Evolutionary conservation across 2,329 filamentous ascomycete genomes (phyloP).

Genomic region (Furcasterigmium sp.): DNA sequence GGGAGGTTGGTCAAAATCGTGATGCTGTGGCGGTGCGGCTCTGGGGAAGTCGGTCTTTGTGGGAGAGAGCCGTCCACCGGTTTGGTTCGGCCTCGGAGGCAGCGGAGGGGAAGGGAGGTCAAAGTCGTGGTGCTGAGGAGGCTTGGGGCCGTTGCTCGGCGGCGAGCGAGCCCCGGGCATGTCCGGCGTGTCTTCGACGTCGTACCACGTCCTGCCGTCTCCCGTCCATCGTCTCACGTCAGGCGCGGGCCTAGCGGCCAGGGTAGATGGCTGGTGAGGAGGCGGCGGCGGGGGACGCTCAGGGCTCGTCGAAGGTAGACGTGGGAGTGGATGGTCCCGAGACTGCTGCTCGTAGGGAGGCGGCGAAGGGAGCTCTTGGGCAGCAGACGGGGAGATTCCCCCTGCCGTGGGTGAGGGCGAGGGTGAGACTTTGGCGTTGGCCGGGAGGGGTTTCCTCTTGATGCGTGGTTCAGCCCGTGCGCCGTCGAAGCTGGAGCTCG

Average conservation of each 20-base stretch:
- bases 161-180: not conserved
- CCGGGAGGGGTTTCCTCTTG: conserved; percentile 46
- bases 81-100: not conserved
- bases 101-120: not conserved
- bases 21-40: not conserved
- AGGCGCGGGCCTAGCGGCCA: conserved; percentile 7
- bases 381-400: not conserved
- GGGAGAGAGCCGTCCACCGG: no score
- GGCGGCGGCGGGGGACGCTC: not conserved
- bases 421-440: conserved; percentile 16
- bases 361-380: not conserved
- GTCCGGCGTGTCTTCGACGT: not conserved
- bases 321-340: not conserved
- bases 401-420: conserved; percentile 5
- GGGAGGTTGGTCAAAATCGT: no score
- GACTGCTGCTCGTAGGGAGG: conserved; percentile 2
- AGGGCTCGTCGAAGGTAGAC: not conserved
- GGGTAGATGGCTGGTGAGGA: conserved; percentile 2
- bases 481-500: conserved; percentile 41
- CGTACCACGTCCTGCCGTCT: conserved; percentile 1
- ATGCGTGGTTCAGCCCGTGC: conserved; percentile 37
- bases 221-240: conserved; percentile 1
- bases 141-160: not conserved
- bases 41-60: no score
- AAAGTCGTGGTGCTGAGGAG: not conserved